phyloP scores from a whole-genome alignment of 305 asterid species.

The Andrographis paniculata region DNA sequence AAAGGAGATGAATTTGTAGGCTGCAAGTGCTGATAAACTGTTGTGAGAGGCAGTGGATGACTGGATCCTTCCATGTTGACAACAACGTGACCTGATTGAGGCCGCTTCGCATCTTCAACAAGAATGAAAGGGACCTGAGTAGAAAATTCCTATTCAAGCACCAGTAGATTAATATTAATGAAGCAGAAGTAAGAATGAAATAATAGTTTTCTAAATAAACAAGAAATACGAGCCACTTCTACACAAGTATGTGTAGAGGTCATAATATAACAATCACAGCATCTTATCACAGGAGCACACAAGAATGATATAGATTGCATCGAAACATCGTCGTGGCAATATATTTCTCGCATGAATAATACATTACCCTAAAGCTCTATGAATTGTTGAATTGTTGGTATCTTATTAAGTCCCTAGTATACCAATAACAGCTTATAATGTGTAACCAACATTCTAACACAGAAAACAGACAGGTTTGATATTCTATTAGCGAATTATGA shows the following conservation, averaged over 20 bases:
- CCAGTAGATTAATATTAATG: too few species aligned
- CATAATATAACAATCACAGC: background rate
- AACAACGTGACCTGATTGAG: constrained; percentile 48
- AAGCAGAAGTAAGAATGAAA: background rate
- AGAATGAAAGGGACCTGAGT: constrained; percentile 84
- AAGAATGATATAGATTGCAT: constrained; percentile 1
- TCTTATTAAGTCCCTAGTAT: background rate
- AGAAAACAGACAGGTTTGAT: too few species aligned
- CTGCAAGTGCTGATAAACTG: constrained; percentile 64
- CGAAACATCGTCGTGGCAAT: background rate
- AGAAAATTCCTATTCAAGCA: constrained; percentile 4
- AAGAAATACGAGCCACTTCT: background rate
- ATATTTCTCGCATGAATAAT: background rate
- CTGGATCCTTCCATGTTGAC: constrained; percentile 85
- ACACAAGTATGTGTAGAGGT: background rate
- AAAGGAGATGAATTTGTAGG: constrained; percentile 58
- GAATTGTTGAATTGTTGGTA: constrained; percentile 1
- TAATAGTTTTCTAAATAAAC: background rate
- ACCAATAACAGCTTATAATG: too few species aligned
- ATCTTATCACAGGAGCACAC: constrained; percentile 1
- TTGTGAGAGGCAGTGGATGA: constrained; percentile 72
- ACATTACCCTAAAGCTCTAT: background rate
- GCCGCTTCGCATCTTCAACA: constrained; percentile 51
- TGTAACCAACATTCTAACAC: too few species aligned
- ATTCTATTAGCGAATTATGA: too few species aligned